Percentiles rank a stretch among this genome's conserved stretches.
Conservation (phyloP, 345 rosid genomes). For the Passiflora organensis region DNA sequence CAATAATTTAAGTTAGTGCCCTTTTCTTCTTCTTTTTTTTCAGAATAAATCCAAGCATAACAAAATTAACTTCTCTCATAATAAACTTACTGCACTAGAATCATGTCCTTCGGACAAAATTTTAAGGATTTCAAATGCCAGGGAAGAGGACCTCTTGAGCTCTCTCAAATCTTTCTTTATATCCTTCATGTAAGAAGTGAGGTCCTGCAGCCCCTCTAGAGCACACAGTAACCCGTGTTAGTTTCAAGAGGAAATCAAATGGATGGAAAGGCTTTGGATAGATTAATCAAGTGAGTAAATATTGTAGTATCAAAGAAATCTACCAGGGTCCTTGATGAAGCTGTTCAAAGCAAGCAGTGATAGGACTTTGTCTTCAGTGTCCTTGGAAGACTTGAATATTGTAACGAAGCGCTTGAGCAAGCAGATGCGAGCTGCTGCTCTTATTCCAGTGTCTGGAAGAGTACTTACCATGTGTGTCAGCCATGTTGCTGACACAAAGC, state of each 20-base stretch:
- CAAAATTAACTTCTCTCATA: neutral
- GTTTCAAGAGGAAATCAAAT: neutral
- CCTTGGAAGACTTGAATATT: slow-evolving; percentile 46
- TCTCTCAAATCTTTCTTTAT: slow-evolving; percentile 56
- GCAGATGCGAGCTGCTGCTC: slow-evolving; percentile 60
- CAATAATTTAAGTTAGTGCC: slow-evolving; percentile 1
- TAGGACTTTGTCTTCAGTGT: slow-evolving; percentile 49
- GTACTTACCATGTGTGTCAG: slow-evolving; percentile 44
- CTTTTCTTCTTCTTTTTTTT: neutral
- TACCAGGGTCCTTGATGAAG: slow-evolving; percentile 56
- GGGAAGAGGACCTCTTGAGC: slow-evolving; percentile 48
- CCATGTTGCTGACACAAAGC: slow-evolving; percentile 59
- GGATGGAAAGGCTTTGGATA: neutral
- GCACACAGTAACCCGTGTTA: slow-evolving; percentile 11
- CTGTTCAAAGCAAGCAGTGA: slow-evolving; percentile 57
- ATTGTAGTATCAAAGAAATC: too few species aligned
- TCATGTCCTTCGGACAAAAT: slow-evolving; percentile 47
- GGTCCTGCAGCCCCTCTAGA: slow-evolving; percentile 49
- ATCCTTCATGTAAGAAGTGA: slow-evolving; percentile 43
- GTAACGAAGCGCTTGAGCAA: slow-evolving; percentile 47
- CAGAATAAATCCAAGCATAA: neutral
- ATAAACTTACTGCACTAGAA: slow-evolving; percentile 49
- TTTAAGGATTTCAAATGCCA: slow-evolving; percentile 55
- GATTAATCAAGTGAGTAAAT: too few species aligned
- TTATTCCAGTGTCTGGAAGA: slow-evolving; percentile 62